A percentile compares a stretch with the other conserved stretches of the same genome.
Conservation (phyloP, 2,329 filamentous ascomycete genomes). For the Fusarium irregulare region DNA sequence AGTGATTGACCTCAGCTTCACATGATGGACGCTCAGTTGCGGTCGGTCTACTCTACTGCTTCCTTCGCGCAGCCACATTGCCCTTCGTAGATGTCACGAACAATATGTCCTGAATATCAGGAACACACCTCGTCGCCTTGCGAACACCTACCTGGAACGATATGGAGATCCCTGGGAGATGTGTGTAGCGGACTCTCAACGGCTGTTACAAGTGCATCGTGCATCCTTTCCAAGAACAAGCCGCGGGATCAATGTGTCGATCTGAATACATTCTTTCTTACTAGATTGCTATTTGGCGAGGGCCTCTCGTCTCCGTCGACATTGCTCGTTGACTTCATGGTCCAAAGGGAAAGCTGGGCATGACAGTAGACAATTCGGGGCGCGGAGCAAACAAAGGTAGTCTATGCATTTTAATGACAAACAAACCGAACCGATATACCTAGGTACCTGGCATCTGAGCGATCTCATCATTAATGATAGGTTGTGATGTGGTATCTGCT, state of each 20-base stretch:
- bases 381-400: not conserved
- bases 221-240: not conserved
- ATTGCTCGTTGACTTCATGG: not conserved
- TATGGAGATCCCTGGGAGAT: not conserved
- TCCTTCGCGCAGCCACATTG: not conserved
- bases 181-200: not conserved
- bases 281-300: not conserved
- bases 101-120: not conserved
- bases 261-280: not conserved
- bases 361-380: not conserved
- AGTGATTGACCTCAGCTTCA: not conserved
- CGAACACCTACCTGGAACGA: not conserved
- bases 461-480: not conserved
- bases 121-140: not conserved
- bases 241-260: not conserved
- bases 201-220: not conserved
- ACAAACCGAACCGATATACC: not conserved
- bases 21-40: not conserved
- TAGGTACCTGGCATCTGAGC: not conserved
- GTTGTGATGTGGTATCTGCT: not conserved
- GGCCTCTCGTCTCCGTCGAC: not conserved
- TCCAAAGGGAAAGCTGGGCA: not conserved
- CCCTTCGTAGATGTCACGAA: not conserved
- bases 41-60: not conserved
- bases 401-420: not conserved